These are phyloP conservation scores for Cunninghamia lanceolata DNA, from an alignment of 75 land plant genomes.

Conservation along the genomic window DNA sequence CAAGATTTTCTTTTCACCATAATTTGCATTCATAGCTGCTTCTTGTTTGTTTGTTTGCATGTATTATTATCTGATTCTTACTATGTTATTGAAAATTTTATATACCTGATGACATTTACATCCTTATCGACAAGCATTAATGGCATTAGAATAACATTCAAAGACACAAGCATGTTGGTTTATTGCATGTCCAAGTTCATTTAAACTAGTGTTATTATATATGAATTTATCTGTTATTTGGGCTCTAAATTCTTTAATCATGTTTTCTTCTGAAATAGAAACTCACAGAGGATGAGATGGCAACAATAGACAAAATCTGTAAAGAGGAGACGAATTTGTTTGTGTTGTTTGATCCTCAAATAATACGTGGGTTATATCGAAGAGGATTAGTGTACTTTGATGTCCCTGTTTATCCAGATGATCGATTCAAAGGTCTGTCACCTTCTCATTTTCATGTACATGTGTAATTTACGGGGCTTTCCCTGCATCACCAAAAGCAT, in stretches of 20 bases:
- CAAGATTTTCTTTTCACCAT: not conserved
- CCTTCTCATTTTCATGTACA: not conserved
- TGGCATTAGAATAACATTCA: not conserved
- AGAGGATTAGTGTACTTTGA: conserved; percentile 94
- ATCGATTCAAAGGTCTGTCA: conserved; percentile 91
- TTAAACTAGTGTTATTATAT: not conserved
- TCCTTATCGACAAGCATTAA: not conserved
- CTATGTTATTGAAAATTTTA: not conserved
- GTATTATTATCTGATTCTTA: not conserved
- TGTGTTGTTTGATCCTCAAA: conserved; percentile 83
- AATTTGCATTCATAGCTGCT: not conserved
- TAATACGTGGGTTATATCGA: conserved; percentile 69
- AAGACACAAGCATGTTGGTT: not conserved
- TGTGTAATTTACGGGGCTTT: not conserved
- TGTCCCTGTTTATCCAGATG: conserved; percentile 97
- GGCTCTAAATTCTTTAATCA: conserved; percentile 1
- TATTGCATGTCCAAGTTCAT: not conserved
- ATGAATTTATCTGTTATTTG: not conserved
- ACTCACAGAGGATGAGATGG: conserved; percentile 91
- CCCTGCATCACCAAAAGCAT: too few relatives aligned
- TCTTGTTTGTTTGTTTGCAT: not conserved
- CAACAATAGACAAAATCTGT: conserved; percentile 86
- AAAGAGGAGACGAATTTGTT: conserved; percentile 90
- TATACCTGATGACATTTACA: not conserved
- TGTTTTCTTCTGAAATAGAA: conserved; percentile 45